A percentile compares a stretch with the other conserved stretches of the same genome.
Conservation (phyloP, 257 asterid species). For the Ophiorrhiza pumila region DNA sequence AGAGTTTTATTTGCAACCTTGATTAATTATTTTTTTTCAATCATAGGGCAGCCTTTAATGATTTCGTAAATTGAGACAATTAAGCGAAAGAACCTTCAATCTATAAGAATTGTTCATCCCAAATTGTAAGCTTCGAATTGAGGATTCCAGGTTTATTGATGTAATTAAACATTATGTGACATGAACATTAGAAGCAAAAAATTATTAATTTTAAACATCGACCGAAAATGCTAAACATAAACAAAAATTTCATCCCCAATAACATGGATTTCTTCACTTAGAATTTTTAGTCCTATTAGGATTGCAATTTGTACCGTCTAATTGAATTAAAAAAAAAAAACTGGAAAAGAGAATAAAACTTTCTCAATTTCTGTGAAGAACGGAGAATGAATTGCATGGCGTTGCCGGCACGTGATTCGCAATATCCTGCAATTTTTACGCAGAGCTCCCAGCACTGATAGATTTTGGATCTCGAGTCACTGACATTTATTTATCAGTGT, state of each 20-base stretch:
- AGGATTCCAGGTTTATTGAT: too few species aligned
- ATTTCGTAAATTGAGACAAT: too few species aligned
- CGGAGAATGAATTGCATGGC: constrained; percentile 12
- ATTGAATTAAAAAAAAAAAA: background rate
- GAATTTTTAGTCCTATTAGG: background rate
- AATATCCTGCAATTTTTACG: background rate
- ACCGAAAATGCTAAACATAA: background rate
- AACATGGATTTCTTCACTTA: background rate
- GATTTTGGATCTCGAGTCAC: constrained; percentile 3
- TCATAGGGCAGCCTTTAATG: too few species aligned
- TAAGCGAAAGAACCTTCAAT: too few species aligned
- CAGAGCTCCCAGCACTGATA: background rate
- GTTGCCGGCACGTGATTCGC: constrained; percentile 28
- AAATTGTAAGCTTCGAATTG: too few species aligned
- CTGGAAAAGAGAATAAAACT: background rate
- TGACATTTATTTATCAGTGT: background rate
- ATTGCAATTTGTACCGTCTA: background rate
- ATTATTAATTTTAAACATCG: too few species aligned
- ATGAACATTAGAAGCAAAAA: background rate
- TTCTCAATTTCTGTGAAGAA: constrained; percentile 12
- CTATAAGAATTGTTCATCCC: too few species aligned
- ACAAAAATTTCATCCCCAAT: too few species aligned
- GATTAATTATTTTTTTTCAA: too few species aligned
- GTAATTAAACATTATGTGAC: background rate
- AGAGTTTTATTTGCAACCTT: too few species aligned